Evolutionary conservation across 306 rosid genomes (phyloP).

Genomic region (Cucumis sativus): Cucumber_9930_V3 NC_026661.2:2055501-2056000

Average conservation of each 20-base stretch:
- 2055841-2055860: neutral
- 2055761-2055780: neutral
- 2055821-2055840: neutral
- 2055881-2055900: neutral
- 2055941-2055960: neutral
- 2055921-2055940: neutral
- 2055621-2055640: neutral
- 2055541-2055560: neutral
- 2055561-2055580: neutral
- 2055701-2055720: neutral
- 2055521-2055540: neutral
- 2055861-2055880: neutral
- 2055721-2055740: neutral
- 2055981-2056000: neutral
- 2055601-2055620: neutral
- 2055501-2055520: neutral
- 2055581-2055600: neutral
- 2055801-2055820: neutral
- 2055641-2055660: neutral
- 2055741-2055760: neutral
- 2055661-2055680: neutral
- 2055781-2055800: neutral
- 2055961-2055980: neutral
- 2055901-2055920: neutral
- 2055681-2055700: neutral